Evolutionary conservation across 1,284 basidiomycete species (phyloP), one percentile per base, ranked within the genome.

Genomic region (Calocybe gambosa): DNA sequence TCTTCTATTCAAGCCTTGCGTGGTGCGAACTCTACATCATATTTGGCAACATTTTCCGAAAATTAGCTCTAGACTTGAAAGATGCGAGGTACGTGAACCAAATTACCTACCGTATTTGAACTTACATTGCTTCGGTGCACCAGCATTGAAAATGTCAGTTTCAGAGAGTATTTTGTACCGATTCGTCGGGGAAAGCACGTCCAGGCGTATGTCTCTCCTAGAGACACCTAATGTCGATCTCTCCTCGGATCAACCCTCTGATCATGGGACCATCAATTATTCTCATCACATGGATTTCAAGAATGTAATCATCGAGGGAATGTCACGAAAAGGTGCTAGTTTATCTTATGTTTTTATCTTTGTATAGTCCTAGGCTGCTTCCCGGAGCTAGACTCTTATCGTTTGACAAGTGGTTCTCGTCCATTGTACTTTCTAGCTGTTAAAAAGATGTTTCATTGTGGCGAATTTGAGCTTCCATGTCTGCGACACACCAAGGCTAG

Each of bases 21-120:
- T 71, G 67, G 62, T 68, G 67, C 47, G 70, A 73, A 53, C 52
- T 73, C 5, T 71, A 69, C 48, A 56, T 72, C 9, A 60, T 66
- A 1, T 57, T 71, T 34, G 69, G 62, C 5, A 65, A 63, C 36
- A 37, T 73, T 5, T 70, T 70, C 51, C 58, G 70, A 25, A 65
- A 64, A 38, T 55, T 71, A 25, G 58, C 66, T 25, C 54, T 73
- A 25, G 51, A 58, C 37, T 49, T 64, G 0, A 58, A 67, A 45
- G 52, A 62, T 37, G 53, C 61, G 8, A 59, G 50, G 65, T 66
- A 50, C 29, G 59, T 57, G 34, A 15, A 38, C 29, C 15, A 29
- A 2, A 29, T 19, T 3, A 29, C 4, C 5, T 41, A 40, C 39
- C 37, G 42, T 28, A 29, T 33, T 38, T 12, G 35, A 19, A 13